A percentile compares a stretch with the other conserved stretches of the same genome.
These are phyloP conservation scores for Dactylorhiza incarnata DNA, from an alignment of 106 monocot genomes.

Conservation along the genomic window DNA sequence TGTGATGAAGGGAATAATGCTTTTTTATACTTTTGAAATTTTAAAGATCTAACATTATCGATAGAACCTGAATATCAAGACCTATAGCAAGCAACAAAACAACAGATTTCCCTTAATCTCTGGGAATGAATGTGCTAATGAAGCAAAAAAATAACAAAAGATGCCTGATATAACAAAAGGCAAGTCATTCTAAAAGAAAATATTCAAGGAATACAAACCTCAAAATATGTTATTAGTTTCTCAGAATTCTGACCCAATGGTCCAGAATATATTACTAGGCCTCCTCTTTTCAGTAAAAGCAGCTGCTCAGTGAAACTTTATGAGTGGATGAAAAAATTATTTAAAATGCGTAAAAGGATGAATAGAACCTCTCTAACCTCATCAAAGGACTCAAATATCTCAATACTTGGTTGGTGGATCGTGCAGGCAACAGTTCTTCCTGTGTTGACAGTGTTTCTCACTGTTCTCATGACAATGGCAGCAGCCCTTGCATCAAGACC, in stretches of 20 bases:
- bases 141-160: no score
- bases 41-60: background rate
- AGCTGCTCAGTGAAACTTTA: conserved; percentile 25
- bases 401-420: conserved; percentile 59
- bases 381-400: conserved; percentile 62
- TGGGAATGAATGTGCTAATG: background rate
- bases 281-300: conserved; percentile 79
- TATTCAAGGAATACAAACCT: conserved; percentile 28
- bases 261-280: conserved; percentile 67
- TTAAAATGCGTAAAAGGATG: background rate
- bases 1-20: background rate
- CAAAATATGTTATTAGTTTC: conserved; percentile 70
- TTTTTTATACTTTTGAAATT: background rate
- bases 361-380: conserved; percentile 23
- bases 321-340: background rate
- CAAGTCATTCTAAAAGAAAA: background rate
- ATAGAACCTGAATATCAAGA: background rate
- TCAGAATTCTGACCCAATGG: conserved; percentile 56
- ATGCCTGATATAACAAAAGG: background rate
- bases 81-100: background rate
- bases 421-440: conserved; percentile 61
- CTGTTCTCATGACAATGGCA: conserved; percentile 62
- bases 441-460: conserved; percentile 54
- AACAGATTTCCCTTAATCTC: background rate
- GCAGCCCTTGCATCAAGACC: conserved; percentile 66